phyloP scores from a whole-genome alignment of 345 rosid genomes.

The Lagerstroemia speciosa region DNA sequence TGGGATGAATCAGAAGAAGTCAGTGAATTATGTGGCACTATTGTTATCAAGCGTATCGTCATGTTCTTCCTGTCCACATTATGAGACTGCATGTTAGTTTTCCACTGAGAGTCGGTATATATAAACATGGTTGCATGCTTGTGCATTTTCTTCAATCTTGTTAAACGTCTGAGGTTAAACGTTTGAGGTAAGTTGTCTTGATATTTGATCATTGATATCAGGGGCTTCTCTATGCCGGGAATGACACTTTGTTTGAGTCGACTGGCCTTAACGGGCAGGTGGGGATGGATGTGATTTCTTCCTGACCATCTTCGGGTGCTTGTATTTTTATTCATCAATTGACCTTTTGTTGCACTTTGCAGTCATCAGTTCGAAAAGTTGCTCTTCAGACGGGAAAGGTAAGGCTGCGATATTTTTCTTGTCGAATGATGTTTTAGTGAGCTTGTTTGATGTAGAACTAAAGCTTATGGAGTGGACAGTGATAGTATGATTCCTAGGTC shows the following conservation, averaged over 20 bases:
- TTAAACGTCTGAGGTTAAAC: not conserved
- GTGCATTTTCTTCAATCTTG: not conserved
- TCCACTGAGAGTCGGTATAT: not conserved
- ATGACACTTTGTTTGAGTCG: constrained; percentile 69
- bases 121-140: not conserved
- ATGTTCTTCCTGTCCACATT: not conserved
- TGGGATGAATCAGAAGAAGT: not conserved
- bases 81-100: not conserved
- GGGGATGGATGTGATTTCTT: constrained; percentile 6
- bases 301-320: not conserved
- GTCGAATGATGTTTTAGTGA: not conserved
- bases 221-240: constrained; percentile 81
- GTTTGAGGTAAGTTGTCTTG: constrained; percentile 1
- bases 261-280: constrained; percentile 67
- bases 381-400: constrained; percentile 77
- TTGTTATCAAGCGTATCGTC: not conserved
- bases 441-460: not conserved
- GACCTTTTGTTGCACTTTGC: constrained; percentile 11
- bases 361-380: constrained; percentile 87
- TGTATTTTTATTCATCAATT: not conserved
- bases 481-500: not conserved
- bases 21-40: not conserved
- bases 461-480: not conserved
- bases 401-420: constrained; percentile 2
- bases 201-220: constrained; percentile 21